Base-by-base conservation (phyloP, 1,139 yeast species). In the Kurtzmaniella quercitrusa region DNA sequence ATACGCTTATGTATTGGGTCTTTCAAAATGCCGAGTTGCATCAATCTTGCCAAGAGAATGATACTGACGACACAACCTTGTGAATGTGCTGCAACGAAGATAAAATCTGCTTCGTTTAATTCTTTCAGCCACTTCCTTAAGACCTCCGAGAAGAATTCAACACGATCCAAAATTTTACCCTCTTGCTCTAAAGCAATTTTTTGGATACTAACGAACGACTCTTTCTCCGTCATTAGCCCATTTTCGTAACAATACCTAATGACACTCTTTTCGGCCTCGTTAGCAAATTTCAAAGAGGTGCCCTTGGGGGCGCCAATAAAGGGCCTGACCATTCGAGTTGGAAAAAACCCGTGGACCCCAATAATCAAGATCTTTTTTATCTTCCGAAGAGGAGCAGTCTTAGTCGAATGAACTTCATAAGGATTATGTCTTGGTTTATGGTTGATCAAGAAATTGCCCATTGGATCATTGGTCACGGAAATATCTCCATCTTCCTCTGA, bases 311-410 rank as follows among this genome's bases (percentile, higher is more conserved):
- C 88, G 1, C 97, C 97, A 43, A 89, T 82, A 21, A 93, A 58
- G 0, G 96, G 89, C 42, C 98, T 70, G 1, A 93, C 75, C 76
- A 88, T 82, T 49, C 76, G 80, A 1, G 91, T 84, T 0, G 98
- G 98, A 64, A 93, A 88, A 55, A 91, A 93, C 1, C 98, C 98
- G 65, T 93, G 98, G 1, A 93, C 91, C 0, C 98, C 98, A 48
- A 93, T 80, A 26, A 93, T 85, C 36, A 93, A 74, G 1, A 84
- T 84, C 46, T 80, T 78, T 44, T 63, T 66, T 38, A 73, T 66
- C 42, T 60, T 69, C 14, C 52, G 55, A 36, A 69, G 56, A 2
- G 68, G 65, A 0, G 66, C 65, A 3, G 67, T 46, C 40, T 62
- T 64, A 39, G 59, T 61, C 3, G 61, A 56, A 1, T 66, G 55